These are phyloP conservation scores for Rutidosis leptorrhynchoides DNA, from an alignment of 129 eudicot genomes.

Conservation along the genomic window DNA sequence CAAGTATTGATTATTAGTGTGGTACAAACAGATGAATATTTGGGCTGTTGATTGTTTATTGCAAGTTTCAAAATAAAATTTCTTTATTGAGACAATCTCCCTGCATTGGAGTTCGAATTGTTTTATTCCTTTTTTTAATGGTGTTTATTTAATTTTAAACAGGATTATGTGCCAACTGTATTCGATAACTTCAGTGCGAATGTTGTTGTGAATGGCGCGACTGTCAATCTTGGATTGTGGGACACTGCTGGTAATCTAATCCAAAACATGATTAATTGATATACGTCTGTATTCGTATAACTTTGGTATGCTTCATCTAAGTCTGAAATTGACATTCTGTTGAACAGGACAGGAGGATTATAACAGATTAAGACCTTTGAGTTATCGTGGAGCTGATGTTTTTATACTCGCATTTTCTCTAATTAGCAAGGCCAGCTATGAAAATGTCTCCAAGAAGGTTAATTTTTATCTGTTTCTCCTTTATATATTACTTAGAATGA, in stretches of 20 bases:
- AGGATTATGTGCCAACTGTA: conserved; percentile 61
- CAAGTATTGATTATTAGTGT: too few relatives aligned
- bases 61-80: too few relatives aligned
- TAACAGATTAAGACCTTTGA: conserved; percentile 55
- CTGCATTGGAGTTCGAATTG: neutral
- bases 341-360: conserved; percentile 56
- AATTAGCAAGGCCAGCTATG: conserved; percentile 57
- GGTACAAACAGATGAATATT: neutral
- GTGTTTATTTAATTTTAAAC: conserved; percentile 31
- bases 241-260: conserved; percentile 52
- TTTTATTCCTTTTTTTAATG: neutral
- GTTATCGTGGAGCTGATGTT: conserved; percentile 62
- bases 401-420: conserved; percentile 56
- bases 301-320: neutral
- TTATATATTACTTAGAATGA: neutral
- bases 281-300: neutral
- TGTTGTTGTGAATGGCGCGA: conserved; percentile 49
- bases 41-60: neutral
- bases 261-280: neutral
- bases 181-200: conserved; percentile 58
- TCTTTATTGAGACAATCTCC: neutral
- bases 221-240: conserved; percentile 55
- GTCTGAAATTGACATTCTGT: conserved; percentile 6
- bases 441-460: conserved; percentile 53
- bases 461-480: neutral